Evolutionary conservation across 2,329 filamentous ascomycete genomes (phyloP).

Genomic region (Dactylella cylindrospora): DNA sequence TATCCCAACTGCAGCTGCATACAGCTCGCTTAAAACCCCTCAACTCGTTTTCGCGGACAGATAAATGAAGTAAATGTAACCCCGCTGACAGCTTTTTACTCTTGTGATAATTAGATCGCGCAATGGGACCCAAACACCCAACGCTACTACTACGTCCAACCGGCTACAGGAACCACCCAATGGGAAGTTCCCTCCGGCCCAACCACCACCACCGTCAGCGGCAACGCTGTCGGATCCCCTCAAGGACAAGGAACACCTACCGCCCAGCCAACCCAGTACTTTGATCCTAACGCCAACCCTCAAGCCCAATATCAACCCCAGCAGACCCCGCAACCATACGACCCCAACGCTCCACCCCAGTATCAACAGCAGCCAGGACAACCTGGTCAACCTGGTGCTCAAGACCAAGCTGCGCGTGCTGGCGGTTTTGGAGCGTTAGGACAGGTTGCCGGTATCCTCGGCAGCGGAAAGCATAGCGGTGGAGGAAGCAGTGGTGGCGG

Average conservation of each 20-base stretch:
- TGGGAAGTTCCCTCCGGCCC: conserved; percentile 47
- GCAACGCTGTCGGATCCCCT: conserved; percentile 17
- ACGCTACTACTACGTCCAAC: conserved; percentile 49
- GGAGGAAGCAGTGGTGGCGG: conserved; percentile 41
- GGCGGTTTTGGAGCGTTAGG: conserved; percentile 45
- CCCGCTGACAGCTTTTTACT: no score
- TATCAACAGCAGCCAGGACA: conserved; percentile 24
- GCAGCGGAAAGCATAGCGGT: conserved; percentile 6
- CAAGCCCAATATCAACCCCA: conserved; percentile 31
- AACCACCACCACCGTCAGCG: conserved; percentile 30
- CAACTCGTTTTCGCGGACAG: no score
- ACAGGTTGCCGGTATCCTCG: conserved; percentile 16
- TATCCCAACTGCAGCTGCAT: no score
- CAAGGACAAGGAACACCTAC: conserved; percentile 7
- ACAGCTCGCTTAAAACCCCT: no score
- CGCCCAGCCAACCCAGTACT: conserved; percentile 28
- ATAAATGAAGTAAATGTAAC: no score
- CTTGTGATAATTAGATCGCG: conserved; percentile 44
- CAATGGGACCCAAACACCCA: conserved; percentile 49
- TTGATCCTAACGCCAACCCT: conserved; percentile 27
- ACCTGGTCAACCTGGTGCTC: conserved; percentile 30
- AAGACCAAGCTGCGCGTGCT: conserved; percentile 43
- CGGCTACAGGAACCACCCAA: conserved; percentile 47
- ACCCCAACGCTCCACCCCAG: conserved; percentile 14
- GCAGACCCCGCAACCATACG: conserved; percentile 21